Base-by-base conservation (phyloP, 192 early-diverging fungal species). In the Borealophlyctis nickersoniae region DNA sequence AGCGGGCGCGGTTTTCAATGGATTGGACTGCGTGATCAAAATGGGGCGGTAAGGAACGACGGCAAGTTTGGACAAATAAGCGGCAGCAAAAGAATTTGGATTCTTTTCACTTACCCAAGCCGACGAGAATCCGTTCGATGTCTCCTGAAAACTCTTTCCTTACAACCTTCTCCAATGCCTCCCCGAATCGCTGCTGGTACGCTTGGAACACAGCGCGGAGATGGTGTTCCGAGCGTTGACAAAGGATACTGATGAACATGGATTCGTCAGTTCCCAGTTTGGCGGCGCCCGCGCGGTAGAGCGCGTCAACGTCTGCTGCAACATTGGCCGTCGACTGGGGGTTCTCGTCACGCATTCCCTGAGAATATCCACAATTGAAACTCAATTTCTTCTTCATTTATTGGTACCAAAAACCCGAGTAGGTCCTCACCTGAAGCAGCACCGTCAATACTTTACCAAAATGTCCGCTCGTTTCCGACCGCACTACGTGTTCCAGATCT, bases 81-180 rank as follows among this genome's bases (percentile, higher is more conserved):
- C 27, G 24, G 16, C n/a, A 34, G 1, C 29, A 24, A 58, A 62
- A 52, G 7, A n/a, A 2, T 32, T 34, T 34, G 24, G 39, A 13
- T 7, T 45, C 7, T 45, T 7, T 45, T 45, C 2, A 58, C 60
- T 63, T 58, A 71, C 73, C 74, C 35, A 77, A 28, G 26, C 32
- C 55, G 22, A 74, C 23, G 5, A 81, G 24, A 7, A 58, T 71
- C 30, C 52, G 64, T 54, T 78, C 65, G 24, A 81, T 52, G 30
- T 80, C 71, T 16, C 79, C 79, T 11, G 62, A 66, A 34, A 81
- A 81, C 66, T 81, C 79, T 50, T 60, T 73, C 62, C 71, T 70
- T 33, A 81, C 50, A 9, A 65, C 79, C 14, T 69, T 61, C 54
- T 81, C 63, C 30, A 81, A 49, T 3, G 66, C 55, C 26, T 56